Evolutionary conservation across 306 rosid species (phyloP).

Genomic region (Vicia faba): DNA sequence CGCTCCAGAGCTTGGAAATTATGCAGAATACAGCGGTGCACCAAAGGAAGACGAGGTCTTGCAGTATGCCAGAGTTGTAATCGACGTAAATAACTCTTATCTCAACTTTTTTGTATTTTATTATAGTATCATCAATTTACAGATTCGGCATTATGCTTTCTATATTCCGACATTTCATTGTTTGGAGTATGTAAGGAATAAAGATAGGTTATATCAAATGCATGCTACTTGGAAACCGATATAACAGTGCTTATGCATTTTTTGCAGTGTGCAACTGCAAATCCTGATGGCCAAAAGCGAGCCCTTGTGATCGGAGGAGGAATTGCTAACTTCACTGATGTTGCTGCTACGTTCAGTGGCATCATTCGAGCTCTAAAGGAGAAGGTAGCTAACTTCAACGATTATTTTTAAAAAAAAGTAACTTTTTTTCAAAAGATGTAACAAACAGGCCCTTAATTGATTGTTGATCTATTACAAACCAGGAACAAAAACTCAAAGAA

Average conservation of each 20-base stretch:
- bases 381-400: slow-evolving; percentile 53
- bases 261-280: slow-evolving; percentile 84
- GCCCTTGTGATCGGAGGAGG: slow-evolving; percentile 98
- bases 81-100: slow-evolving; percentile 67
- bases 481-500: slow-evolving; percentile 90
- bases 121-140: not conserved
- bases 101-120: slow-evolving; percentile 1
- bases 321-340: slow-evolving; percentile 96
- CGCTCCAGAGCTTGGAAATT: slow-evolving; percentile 94
- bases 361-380: slow-evolving; percentile 89
- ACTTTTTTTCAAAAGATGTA: not conserved
- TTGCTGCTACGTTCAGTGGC: slow-evolving; percentile 94
- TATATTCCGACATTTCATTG: slow-evolving; percentile 6
- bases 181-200: slow-evolving; percentile 19
- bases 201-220: not conserved
- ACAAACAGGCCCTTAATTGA: slow-evolving; percentile 22
- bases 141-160: slow-evolving; percentile 1
- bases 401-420: not conserved
- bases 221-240: slow-evolving; percentile 12
- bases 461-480: slow-evolving; percentile 37
- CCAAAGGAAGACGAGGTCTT: slow-evolving; percentile 95
- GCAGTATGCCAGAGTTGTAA: slow-evolving; percentile 96
- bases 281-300: slow-evolving; percentile 79
- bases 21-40: slow-evolving; percentile 97
- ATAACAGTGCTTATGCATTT: slow-evolving; percentile 28